Base-by-base conservation (phyloP, 495 filamentous ascomycete genomes). In the Pyrenula aspistea region DNA sequence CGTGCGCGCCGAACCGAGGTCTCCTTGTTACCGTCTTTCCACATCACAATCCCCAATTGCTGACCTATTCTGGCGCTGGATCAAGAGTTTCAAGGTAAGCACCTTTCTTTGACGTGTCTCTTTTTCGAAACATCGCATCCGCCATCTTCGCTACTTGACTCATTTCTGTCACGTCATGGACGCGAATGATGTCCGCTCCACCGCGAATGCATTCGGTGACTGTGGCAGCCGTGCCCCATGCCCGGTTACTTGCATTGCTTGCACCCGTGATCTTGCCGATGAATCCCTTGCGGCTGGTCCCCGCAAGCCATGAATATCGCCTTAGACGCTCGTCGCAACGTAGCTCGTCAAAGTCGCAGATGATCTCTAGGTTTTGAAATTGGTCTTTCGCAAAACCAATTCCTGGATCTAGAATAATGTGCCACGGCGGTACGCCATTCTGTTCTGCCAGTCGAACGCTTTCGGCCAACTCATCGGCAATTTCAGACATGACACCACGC, bases 161-260 rank as follows among this genome's bases (percentile, higher is more conserved):
- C 93, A 96, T 98, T 75, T 95, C 87, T 59, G 73, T 68, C 2
- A 91, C 89, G 78, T 97, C 93, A 78, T 98, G 93, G 23, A 98
- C 93, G 57, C 93, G 76, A 21, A 98, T 87, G 55, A 98, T 83
- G 77, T 97, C 93, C 15, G 91, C 93, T 2, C 93, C 93, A n/a
- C 89, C 90, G 56, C 85, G 81, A 47, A 98, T 82, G 62, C 89
- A 89, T 19, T 89, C 87, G 10, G 89, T 83, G 1, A 97, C 89
- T 1, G 91, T 88, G 12, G 87, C 90, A 11, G 90, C 92, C 0
- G 92, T 96, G 2, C 93, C 93, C 83, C 84, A 95, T 23, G 77
- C 75, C 53, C 91, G 78, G 55, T 87, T 75, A 57, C 70, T 75
- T 2, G 83, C 72, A 58, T 75, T 75, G 63, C 87, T 77, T 11